These are phyloP conservation scores for Boletus mariae DNA, from an alignment of 1,284 basidiomycete genomes.

Conservation along the genomic window DNA sequence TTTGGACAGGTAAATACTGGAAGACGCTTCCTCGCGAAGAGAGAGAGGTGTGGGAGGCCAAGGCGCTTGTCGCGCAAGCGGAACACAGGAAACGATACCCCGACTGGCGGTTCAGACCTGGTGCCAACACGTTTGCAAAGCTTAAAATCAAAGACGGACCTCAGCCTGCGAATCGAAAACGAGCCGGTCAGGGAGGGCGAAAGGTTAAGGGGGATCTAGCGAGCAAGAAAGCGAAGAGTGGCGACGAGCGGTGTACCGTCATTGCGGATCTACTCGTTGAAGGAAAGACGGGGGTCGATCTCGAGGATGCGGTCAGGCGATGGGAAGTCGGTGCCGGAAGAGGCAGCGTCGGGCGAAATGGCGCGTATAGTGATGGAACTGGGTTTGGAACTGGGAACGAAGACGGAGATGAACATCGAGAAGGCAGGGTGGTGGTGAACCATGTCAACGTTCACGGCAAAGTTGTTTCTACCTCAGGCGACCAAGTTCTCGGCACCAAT, in stretches of 20 bases:
- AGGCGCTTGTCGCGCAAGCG: slow-evolving; percentile 69
- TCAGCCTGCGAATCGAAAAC: slow-evolving; percentile 33
- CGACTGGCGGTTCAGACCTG: slow-evolving; percentile 71
- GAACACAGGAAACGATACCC: slow-evolving; percentile 76
- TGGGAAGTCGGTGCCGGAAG: slow-evolving; percentile 29
- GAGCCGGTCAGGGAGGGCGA: slow-evolving; percentile 37
- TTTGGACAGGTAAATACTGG: slow-evolving; percentile 53
- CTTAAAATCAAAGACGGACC: slow-evolving; percentile 40
- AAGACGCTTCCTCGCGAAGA: slow-evolving; percentile 57
- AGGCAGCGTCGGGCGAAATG: slow-evolving; percentile 6
- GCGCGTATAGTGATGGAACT: background rate
- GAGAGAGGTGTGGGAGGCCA: slow-evolving; percentile 69
- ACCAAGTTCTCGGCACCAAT: background rate
- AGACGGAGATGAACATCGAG: slow-evolving; percentile 25
- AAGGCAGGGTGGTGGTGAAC: slow-evolving; percentile 4
- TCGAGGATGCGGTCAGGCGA: slow-evolving; percentile 46
- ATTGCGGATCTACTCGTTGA: slow-evolving; percentile 50
- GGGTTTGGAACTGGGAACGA: slow-evolving; percentile 6
- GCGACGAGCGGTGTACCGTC: slow-evolving; percentile 39
- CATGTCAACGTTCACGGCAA: slow-evolving; percentile 6
- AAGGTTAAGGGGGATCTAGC: slow-evolving; percentile 35
- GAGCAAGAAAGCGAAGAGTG: slow-evolving; percentile 26
- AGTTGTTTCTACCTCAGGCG: slow-evolving; percentile 3
- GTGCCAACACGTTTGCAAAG: slow-evolving; percentile 52
- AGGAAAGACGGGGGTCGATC: slow-evolving; percentile 47